Evolutionary conservation across 2,329 filamentous ascomycete genomes (phyloP), one percentile per base, ranked within the genome.

Genomic region (Scopulariopsis brevicaulis): DNA sequence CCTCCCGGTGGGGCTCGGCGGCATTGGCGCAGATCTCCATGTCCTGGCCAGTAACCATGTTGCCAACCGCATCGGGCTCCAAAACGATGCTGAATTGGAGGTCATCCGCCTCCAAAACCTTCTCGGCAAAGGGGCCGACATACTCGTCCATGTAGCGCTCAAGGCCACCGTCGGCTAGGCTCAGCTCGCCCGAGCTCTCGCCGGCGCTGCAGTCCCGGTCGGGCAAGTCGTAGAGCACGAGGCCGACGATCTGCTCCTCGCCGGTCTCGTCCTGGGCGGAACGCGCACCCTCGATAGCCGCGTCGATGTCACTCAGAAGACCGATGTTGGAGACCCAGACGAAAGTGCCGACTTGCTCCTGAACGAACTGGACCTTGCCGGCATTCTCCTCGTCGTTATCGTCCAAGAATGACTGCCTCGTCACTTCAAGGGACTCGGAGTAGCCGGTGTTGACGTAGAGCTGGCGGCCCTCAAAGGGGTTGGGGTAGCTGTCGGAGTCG

Each of bases 381-480:
- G 72, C 70, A 61, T 74, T 75, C 54, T 65, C 58, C 8, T 58
- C 51, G 62, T 77, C 73, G 32, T 69, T 69, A 56, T 66, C 64
- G 14, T 63, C 63, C 10, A 65, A 59, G 64, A 76, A 76, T 24
- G 68, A 63, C 1, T 64, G 62, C 58, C 70, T 62, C 15, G 74
- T 74, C 58, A 68, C 60, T 28, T 73, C 67, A 32, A 77, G 68
- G 64, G 75, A 72, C n/a, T 58, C 60, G 12, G 72, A 69, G 65
- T 74, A 77, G 22, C 62, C 62, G 18, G 71, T 70, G 65, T 77
- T 76, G 60, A 70, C 72, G 63, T 77, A 80, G 28, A 81, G 67
- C 6, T 70, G 73, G 62, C 74, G 76, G 60, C 74, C 74, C 1
- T 68, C 59, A 64, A 83, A 81, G 0, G 80, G 73, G 58, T 40